Percentiles rank a stretch among this genome's conserved stretches.
These are phyloP conservation scores for Musa balbisiana DNA, from an alignment of 202 grass and related monocot genomes.

Conservation along the genomic window DNA sequence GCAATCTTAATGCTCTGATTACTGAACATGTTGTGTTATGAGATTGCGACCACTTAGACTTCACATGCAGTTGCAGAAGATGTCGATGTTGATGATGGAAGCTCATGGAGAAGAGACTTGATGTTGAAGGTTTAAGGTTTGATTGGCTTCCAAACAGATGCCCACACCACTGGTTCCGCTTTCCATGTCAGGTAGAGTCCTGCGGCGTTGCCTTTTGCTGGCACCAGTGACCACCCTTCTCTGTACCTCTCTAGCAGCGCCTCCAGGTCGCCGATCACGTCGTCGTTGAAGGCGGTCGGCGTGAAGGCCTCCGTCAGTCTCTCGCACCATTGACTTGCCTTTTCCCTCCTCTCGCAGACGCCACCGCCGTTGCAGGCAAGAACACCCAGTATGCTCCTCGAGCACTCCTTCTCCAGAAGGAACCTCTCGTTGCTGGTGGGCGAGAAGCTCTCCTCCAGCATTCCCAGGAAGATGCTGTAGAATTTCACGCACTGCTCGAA, in stretches of 20 bases:
- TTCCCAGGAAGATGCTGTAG: constrained; percentile 11
- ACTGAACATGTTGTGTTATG: too few relatives aligned
- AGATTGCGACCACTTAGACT: too few relatives aligned
- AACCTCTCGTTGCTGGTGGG: constrained; percentile 20
- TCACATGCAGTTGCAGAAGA: too few relatives aligned
- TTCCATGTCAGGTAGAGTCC: constrained; percentile 25
- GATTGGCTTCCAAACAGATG: constrained; percentile 19
- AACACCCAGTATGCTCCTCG: constrained; percentile 1
- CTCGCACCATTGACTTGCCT: constrained; percentile 15
- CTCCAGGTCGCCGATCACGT: constrained; percentile 9
- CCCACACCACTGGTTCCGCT: constrained; percentile 15
- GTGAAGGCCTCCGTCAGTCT: neutral
- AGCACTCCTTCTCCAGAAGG: constrained; percentile 14
- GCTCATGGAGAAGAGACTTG: too few relatives aligned
- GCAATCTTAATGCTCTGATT: too few relatives aligned
- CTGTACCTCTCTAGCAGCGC: constrained; percentile 14
- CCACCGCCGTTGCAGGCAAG: neutral
- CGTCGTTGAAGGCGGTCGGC: neutral
- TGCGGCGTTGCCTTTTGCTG: neutral
- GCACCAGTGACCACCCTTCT: constrained; percentile 9
- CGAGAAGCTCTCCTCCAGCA: constrained; percentile 26
- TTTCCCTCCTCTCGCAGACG: constrained; percentile 13
- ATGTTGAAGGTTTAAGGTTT: too few relatives aligned
- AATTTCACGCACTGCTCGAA: constrained; percentile 23
- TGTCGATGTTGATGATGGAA: too few relatives aligned